A percentile compares a stretch with the other conserved stretches of the same genome.
These are phyloP conservation scores for Sporisorium exsertum DNA, from an alignment of 1,284 basidiomycete species.

Conservation along the genomic window DNA sequence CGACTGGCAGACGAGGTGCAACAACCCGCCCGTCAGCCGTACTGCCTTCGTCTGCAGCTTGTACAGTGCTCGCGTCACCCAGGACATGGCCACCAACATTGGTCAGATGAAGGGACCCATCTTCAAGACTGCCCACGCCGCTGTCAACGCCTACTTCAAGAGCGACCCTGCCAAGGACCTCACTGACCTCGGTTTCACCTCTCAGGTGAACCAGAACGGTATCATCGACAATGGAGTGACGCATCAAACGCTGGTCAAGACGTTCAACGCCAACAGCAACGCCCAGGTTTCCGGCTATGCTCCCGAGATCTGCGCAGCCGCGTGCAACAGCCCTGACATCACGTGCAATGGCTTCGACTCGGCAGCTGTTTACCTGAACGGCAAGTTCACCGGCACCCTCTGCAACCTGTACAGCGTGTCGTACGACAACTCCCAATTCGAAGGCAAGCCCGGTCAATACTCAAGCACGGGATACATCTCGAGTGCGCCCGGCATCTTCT, in stretches of 20 bases:
- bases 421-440: background rate
- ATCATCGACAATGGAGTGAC: background rate
- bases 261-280: background rate
- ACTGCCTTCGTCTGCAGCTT: background rate
- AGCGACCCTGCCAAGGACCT: background rate
- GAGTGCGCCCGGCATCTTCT: background rate
- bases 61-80: background rate
- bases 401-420: conserved; percentile 4
- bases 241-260: background rate
- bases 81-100: background rate
- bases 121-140: conserved; percentile 2
- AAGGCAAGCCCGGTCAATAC: conserved; percentile 1
- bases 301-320: background rate
- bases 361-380: background rate
- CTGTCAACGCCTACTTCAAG: conserved; percentile 3
- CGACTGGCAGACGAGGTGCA: background rate
- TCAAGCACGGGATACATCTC: background rate
- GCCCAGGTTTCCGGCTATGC: background rate
- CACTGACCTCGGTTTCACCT: background rate
- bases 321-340: background rate
- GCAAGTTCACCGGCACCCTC: background rate
- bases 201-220: background rate
- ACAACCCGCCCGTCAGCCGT: conserved; percentile 1
- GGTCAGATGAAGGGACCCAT: background rate
- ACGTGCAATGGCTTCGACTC: background rate